Evolutionary conservation across 1,284 basidiomycete genomes (phyloP), one percentile per base, ranked within the genome.

Genomic region (Hortiboletus rubellus): DNA sequence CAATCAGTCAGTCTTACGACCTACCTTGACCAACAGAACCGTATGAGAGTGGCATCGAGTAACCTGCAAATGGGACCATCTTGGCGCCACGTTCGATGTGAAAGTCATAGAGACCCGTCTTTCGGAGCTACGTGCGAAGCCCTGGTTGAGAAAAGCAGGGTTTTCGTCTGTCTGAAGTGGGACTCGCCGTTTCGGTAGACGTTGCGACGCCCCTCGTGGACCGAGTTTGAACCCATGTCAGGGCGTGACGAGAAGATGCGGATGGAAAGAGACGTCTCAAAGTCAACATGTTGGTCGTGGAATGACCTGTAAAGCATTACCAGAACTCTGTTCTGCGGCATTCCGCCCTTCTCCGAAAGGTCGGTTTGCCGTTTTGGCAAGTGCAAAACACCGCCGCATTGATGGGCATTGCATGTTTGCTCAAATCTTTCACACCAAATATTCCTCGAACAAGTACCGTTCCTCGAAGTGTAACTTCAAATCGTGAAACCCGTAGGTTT

Each of bases 51-150:
- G 96, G 96, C 96, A 99, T 99, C 14, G 86, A 84, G 74, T 87
- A 98, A 5, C 96, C 96, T 2, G 94, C 96, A 72, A 98, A 99
- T 0, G 93, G 90, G 1, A 98, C 95, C 92, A 99, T 96, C 76
- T 97, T 97, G 17, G 89, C 97, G 40, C 84, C 89, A 70, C 94
- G 81, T 62, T 83, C 70, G 57, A 93, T 74, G 72, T 99, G 96
- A 71, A 96, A 96, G 66, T 96, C 92, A 68, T 97, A 95, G 33
- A 99, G 79, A 0, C 87, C 86, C 0, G 96, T 99, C 52, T 64
- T 72, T 40, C 52, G 61, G 34, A 73, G 59, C 68, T 66, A 45
- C 7, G 31, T 46, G 49, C 49, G n/a, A 2, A 34, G 2, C 33
- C 11, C 18, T 7, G 17, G 22, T 31, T 59, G 31, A 67, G 54